Percentiles rank a stretch among this genome's conserved stretches.
Conservation (phyloP, 2,329 filamentous ascomycete genomes). For the Pseudogymnoascus sp. region DNA sequence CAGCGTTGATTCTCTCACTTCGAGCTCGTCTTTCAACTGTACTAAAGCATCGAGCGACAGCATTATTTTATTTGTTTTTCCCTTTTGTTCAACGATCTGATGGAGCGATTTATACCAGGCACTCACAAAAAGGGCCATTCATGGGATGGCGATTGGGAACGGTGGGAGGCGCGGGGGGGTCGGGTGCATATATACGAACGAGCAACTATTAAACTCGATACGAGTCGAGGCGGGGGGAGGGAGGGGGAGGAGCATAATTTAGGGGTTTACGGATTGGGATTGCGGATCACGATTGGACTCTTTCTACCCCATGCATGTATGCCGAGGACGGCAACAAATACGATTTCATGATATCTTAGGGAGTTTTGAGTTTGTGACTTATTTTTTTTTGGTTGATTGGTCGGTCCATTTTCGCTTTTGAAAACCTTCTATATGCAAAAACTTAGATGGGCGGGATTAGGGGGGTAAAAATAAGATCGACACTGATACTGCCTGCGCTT, state of each 20-base stretch:
- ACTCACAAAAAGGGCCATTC: conserved; percentile 8
- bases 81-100: conserved; percentile 6
- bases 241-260: neutral
- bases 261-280: conserved; percentile 5
- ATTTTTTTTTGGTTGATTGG: neutral
- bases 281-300: neutral
- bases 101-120: conserved; percentile 8
- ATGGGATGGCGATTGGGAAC: conserved; percentile 6
- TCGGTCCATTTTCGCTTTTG: neutral
- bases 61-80: conserved; percentile 7
- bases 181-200: conserved; percentile 6
- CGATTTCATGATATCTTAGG: conserved; percentile 3
- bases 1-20: conserved; percentile 1
- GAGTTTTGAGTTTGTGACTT: conserved; percentile 2
- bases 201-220: neutral
- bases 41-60: conserved; percentile 8
- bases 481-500: neutral
- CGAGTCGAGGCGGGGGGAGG: neutral
- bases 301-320: neutral
- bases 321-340: neutral
- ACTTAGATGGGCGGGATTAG: neutral
- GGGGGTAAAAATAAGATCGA: neutral
- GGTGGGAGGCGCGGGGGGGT: too few relatives aligned
- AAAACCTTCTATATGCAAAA: neutral
- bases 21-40: conserved; percentile 1